A percentile compares a stretch with the other conserved stretches of the same genome.
These are phyloP conservation scores for Puccinia polysora DNA, from an alignment of 1,284 basidiomycete species.

Conservation along the genomic window DNA sequence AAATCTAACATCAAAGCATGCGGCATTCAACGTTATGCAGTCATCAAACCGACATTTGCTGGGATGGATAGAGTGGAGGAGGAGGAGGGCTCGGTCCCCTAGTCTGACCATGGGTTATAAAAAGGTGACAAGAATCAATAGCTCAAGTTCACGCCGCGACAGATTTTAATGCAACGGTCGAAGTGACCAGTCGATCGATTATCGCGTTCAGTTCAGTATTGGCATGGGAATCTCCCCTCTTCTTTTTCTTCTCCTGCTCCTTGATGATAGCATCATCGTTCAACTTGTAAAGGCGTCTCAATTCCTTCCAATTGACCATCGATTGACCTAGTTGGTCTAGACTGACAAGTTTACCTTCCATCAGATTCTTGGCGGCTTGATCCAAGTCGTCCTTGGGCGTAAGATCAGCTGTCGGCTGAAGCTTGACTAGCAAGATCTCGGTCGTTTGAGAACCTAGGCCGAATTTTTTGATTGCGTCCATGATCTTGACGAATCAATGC, in stretches of 20 bases:
- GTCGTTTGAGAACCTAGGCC: slow-evolving; percentile 68
- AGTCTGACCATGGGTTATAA: no score
- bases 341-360: slow-evolving; percentile 60
- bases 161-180: slow-evolving; percentile 73
- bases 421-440: slow-evolving; percentile 68
- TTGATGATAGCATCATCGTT: slow-evolving; percentile 59
- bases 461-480: slow-evolving; percentile 75
- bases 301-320: slow-evolving; percentile 50
- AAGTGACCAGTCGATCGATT: slow-evolving; percentile 64
- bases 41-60: no score
- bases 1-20: not conserved
- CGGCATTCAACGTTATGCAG: not conserved
- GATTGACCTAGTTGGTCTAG: slow-evolving; percentile 53
- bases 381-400: slow-evolving; percentile 57
- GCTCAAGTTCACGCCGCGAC: slow-evolving; percentile 53
- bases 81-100: no score
- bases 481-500: slow-evolving; percentile 60
- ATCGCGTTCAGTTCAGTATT: slow-evolving; percentile 57
- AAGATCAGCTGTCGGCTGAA: slow-evolving; percentile 57
- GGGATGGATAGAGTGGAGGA: no score
- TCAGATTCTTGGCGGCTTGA: slow-evolving; percentile 52
- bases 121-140: slow-evolving; percentile 48
- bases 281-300: slow-evolving; percentile 65
- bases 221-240: slow-evolving; percentile 43
- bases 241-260: slow-evolving; percentile 53